Evolutionary conservation across 495 filamentous ascomycete species (phyloP).

Genomic region (Penicillium daleae): DNA sequence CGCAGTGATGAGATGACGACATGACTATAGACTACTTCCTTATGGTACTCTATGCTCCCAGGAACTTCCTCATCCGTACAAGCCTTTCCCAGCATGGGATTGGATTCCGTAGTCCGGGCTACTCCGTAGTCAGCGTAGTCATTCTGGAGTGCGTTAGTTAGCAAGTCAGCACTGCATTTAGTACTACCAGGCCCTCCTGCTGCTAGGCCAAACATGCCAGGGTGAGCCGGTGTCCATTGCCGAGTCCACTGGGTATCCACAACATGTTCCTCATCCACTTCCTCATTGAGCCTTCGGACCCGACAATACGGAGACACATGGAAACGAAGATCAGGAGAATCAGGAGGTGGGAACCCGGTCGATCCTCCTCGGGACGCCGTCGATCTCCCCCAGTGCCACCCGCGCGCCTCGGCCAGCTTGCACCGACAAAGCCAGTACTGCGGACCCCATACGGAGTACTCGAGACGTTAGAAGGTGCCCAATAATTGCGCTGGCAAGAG

Average conservation of each 20-base stretch:
- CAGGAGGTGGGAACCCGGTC: slow-evolving; percentile 10
- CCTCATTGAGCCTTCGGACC: background rate
- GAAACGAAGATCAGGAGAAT: slow-evolving; percentile 12
- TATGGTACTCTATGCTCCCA: background rate
- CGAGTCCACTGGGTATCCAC: background rate
- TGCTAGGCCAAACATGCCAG: background rate
- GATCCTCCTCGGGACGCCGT: slow-evolving; percentile 18
- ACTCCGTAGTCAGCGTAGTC: background rate
- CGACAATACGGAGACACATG: slow-evolving; percentile 7
- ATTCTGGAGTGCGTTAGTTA: no score
- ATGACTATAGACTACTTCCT: background rate
- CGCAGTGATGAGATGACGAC: background rate
- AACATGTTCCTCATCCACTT: background rate
- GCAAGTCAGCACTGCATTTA: background rate
- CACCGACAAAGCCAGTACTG: background rate
- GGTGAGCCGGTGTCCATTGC: background rate
- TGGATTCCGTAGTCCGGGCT: background rate
- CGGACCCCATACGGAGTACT: no score
- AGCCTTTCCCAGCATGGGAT: background rate
- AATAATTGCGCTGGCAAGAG: background rate
- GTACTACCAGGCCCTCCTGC: background rate
- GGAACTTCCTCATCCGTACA: background rate
- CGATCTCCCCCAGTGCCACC: slow-evolving; percentile 10
- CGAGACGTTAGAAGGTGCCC: background rate
- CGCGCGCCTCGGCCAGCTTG: slow-evolving; percentile 1